phyloP scores from a whole-genome alignment of 768 basidiomycete species.

The Ramaria sp. region DNA sequence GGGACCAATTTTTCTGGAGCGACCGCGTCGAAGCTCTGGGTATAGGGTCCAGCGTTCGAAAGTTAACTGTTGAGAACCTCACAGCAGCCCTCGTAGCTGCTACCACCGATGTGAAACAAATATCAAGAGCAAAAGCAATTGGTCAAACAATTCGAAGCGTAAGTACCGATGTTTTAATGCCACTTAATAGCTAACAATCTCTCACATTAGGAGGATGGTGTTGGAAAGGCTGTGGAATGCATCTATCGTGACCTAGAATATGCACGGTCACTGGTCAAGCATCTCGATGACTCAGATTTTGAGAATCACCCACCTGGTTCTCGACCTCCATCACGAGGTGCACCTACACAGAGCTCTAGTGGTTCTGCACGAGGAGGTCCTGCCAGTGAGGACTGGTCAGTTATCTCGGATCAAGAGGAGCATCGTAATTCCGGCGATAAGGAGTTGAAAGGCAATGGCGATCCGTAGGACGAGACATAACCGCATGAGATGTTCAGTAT shows the following conservation, averaged over 20 bases:
- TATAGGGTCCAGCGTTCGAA: conserved; percentile 79
- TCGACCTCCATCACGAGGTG: conserved; percentile 17
- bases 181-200: background rate
- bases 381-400: conserved; percentile 78
- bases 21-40: conserved; percentile 96
- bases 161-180: conserved; percentile 15
- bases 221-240: conserved; percentile 82
- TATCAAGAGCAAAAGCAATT: conserved; percentile 69
- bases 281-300: conserved; percentile 19
- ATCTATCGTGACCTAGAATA: conserved; percentile 97
- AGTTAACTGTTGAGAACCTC: conserved; percentile 69
- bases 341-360: conserved; percentile 43
- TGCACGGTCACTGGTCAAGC: conserved; percentile 78
- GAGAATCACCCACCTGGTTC: conserved; percentile 17
- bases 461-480: background rate
- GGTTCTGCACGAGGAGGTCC: conserved; percentile 42
- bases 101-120: conserved; percentile 83
- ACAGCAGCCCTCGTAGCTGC: conserved; percentile 71
- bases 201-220: conserved; percentile 85
- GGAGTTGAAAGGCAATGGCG: conserved; percentile 4
- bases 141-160: conserved; percentile 85
- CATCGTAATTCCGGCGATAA: conserved; percentile 31
- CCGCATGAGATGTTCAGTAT: background rate
- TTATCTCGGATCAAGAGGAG: conserved; percentile 71
- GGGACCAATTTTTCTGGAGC: conserved; percentile 97